Base-by-base conservation (phyloP, 2,329 filamentous ascomycete species). In the Colletotrichum nymphaeae region DNA sequence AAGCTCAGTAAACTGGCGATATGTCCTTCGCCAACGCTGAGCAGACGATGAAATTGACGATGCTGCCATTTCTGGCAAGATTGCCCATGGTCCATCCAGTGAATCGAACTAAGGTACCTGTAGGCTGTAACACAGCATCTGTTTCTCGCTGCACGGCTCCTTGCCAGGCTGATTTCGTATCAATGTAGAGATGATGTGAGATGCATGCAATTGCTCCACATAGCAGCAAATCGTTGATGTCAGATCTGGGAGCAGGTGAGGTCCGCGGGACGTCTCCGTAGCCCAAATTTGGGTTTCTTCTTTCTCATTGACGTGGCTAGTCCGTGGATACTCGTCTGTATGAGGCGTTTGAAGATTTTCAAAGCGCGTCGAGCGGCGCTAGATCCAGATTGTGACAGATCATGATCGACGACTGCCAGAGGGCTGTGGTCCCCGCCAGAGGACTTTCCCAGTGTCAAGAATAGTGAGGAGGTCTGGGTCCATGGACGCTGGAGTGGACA, bases 301-400 rank as follows among this genome's bases (percentile, higher is more conserved):
- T 30, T 57, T n/a, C 55, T 58, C 28, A n/a, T 37, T 35, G 62
- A 37, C n/a, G 28, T 63, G 46, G 62, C 46, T 55, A 63, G 46
- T 30, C 53, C 63, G 53, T 49, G 63, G 63, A 19, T 58, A 58
- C 58, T 68, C 37, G 22, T 72, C 22, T 72, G 26, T 57, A 55
- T 69, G 49, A 63, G 22, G n/a, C 30, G 57, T 62, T 60, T 55
- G 66, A 46, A 56, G 63, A 69, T 58, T 57, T 22, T 55, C 55
- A 68, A 60, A 62, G 12, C 46, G 63, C 55, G 26, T 8, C 32
- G 42, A 49, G 22, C 30, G 35, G 49, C 46, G 42, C 62, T 58
- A 64, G 74, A 73, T 75, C 53, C 72, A 69, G 65, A 75, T 75
- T 75, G 37, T 75, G 72, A 75, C 69, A 75, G 74, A 73, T 75